A percentile compares a stretch with the other conserved stretches of the same genome.
phyloP scores from a whole-genome alignment of 2,329 filamentous ascomycete species.

The Phyllosticta capitalensis region DNA sequence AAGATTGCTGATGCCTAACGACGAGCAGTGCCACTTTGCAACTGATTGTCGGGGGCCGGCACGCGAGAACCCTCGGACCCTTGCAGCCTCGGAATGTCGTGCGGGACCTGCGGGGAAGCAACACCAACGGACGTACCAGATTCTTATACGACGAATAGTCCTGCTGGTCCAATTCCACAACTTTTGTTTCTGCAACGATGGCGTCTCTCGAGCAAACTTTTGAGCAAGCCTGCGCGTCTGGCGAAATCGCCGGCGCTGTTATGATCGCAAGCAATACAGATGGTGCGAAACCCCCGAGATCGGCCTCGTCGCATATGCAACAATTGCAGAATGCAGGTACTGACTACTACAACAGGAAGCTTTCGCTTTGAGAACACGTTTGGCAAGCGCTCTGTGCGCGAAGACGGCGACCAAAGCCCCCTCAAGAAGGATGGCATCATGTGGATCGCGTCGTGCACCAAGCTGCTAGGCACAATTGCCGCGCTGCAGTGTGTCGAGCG shows the following conservation, averaged over 20 bases:
- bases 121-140: too few relatives aligned
- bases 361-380: slow-evolving; percentile 29
- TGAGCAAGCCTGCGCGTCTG: slow-evolving; percentile 15
- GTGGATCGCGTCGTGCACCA: slow-evolving; percentile 33
- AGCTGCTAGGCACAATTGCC: slow-evolving; percentile 27
- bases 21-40: too few relatives aligned
- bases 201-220: slow-evolving; percentile 19
- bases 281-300: slow-evolving; percentile 12
- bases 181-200: slow-evolving; percentile 1
- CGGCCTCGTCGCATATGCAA: not conserved
- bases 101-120: too few relatives aligned
- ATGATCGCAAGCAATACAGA: slow-evolving; percentile 19
- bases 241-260: slow-evolving; percentile 20
- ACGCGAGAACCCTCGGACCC: too few relatives aligned
- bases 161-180: too few relatives aligned
- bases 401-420: slow-evolving; percentile 14
- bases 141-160: too few relatives aligned
- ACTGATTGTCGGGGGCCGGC: too few relatives aligned
- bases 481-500: slow-evolving; percentile 27
- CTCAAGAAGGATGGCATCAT: slow-evolving; percentile 19
- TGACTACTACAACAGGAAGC: slow-evolving; percentile 17
- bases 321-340: not conserved
- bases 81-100: too few relatives aligned
- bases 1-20: too few relatives aligned
- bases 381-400: slow-evolving; percentile 21